These are phyloP conservation scores for Lentinula detonsa DNA, from an alignment of 768 basidiomycete genomes.

Conservation along the genomic window DNA sequence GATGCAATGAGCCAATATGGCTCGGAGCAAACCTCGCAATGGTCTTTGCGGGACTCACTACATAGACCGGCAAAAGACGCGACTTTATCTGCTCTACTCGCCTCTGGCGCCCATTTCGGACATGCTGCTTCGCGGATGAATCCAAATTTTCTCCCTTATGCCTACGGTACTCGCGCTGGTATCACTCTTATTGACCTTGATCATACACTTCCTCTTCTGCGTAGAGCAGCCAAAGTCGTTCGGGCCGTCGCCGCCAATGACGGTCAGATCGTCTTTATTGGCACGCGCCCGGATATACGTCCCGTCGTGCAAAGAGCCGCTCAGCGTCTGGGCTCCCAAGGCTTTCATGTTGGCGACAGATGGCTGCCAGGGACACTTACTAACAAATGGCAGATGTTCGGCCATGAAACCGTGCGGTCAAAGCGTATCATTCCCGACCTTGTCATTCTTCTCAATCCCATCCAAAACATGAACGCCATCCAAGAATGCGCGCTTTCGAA, in stretches of 20 bases:
- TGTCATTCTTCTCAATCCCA: constrained; percentile 86
- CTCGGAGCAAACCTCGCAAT: constrained; percentile 71
- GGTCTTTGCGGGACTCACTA: constrained; percentile 66
- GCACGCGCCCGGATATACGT: constrained; percentile 76
- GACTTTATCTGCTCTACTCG: constrained; percentile 85
- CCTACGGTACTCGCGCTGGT: constrained; percentile 86
- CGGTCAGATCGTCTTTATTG: constrained; percentile 87
- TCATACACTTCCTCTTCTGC: constrained; percentile 84
- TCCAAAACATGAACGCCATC: constrained; percentile 78
- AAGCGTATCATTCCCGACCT: constrained; percentile 76
- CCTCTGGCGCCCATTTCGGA: constrained; percentile 91
- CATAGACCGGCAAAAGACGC: constrained; percentile 62
- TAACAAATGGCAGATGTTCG: constrained; percentile 73
- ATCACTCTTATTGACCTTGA: constrained; percentile 94
- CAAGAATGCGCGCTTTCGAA: constrained; percentile 87
- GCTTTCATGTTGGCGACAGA: constrained; percentile 77
- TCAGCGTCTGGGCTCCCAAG: constrained; percentile 71
- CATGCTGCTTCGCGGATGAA: constrained; percentile 82
- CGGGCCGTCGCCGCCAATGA: constrained; percentile 75
- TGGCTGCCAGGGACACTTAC: constrained; percentile 97
- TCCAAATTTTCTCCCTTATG: constrained; percentile 85
- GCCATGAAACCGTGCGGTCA: constrained; percentile 43
- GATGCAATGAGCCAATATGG: constrained; percentile 64
- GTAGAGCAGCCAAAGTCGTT: constrained; percentile 84
- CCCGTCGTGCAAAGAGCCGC: constrained; percentile 74